phyloP scores from a whole-genome alignment of 371 early-diverging fungal genomes.

The Mortierella sp. region DNA sequence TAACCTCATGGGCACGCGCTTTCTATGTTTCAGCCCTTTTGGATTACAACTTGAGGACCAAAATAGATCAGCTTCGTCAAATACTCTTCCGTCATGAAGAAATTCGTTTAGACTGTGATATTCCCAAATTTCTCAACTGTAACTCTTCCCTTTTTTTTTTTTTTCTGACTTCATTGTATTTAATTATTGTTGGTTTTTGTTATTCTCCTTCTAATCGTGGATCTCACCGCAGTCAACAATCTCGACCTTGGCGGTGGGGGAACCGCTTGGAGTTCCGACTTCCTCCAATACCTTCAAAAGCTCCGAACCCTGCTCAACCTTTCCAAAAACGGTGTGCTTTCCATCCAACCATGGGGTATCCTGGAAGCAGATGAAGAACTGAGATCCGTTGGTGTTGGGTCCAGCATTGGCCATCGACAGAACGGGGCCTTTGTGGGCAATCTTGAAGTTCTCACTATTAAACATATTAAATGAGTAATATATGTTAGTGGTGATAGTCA shows the following conservation, averaged over 20 bases:
- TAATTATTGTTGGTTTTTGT: not conserved
- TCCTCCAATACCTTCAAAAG: conserved; percentile 86
- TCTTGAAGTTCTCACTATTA: conserved; percentile 94
- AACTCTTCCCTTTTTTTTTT: not conserved
- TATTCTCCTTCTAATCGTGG: conserved; percentile 49
- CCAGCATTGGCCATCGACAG: conserved; percentile 97
- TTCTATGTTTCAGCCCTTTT: conserved; percentile 25
- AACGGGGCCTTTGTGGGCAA: conserved; percentile 83
- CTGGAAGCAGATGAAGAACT: conserved; percentile 94
- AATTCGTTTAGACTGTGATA: no score
- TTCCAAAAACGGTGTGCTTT: conserved; percentile 96
- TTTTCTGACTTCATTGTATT: not conserved
- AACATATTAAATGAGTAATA: conserved; percentile 42
- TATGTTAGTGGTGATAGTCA: not conserved
- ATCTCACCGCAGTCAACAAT: conserved; percentile 88
- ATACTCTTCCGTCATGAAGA: no score
- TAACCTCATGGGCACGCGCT: not conserved
- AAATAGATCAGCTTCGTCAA: not conserved
- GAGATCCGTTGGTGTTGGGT: conserved; percentile 95
- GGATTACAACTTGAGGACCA: no score
- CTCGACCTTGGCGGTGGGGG: conserved; percentile 72
- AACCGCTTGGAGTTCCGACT: conserved; percentile 78
- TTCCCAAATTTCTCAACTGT: not conserved
- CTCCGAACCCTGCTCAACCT: conserved; percentile 85
- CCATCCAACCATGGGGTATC: conserved; percentile 92